Conservation (phyloP, 129 eudicot genomes). For the Logfia minima region DNA sequence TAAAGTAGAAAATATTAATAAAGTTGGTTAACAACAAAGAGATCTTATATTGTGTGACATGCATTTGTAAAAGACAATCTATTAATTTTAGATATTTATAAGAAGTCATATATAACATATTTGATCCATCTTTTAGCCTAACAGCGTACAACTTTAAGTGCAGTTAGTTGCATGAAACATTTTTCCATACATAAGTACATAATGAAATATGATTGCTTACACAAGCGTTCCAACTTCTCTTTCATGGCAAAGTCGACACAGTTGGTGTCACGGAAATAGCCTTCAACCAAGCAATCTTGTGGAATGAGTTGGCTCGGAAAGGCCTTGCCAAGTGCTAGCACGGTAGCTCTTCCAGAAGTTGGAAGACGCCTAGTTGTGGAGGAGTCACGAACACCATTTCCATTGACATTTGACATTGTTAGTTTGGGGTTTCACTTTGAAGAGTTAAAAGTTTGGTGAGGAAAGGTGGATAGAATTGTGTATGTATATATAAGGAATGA, state of each 20-base stretch:
- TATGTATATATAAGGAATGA: slow-evolving; percentile 49
- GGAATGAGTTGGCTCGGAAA: slow-evolving; percentile 89
- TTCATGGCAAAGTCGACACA: slow-evolving; percentile 73
- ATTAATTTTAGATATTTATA: background rate
- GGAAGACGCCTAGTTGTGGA: slow-evolving; percentile 46
- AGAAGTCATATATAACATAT: background rate
- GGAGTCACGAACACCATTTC: slow-evolving; percentile 23
- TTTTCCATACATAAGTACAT: background rate
- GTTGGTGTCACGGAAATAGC: slow-evolving; percentile 85
- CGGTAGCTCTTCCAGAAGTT: slow-evolving; percentile 71
- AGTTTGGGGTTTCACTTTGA: background rate
- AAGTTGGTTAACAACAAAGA: background rate
- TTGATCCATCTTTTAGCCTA: background rate
- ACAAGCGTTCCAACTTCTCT: slow-evolving; percentile 83
- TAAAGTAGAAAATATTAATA: background rate
- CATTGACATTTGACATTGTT: slow-evolving; percentile 52
- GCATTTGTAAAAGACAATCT: background rate
- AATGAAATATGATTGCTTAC: slow-evolving; percentile 43
- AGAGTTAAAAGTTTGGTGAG: slow-evolving; percentile 16
- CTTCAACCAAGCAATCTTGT: slow-evolving; percentile 85
- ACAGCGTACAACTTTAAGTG: background rate
- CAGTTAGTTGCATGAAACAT: background rate
- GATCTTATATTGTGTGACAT: background rate
- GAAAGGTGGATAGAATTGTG: slow-evolving; percentile 1
- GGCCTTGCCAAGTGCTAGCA: slow-evolving; percentile 78